Percentiles rank a stretch among this genome's conserved stretches.
These are phyloP conservation scores for Basidiobolus meristosporus DNA, from an alignment of 371 early-diverging fungal genomes.

Conservation along the genomic window DNA sequence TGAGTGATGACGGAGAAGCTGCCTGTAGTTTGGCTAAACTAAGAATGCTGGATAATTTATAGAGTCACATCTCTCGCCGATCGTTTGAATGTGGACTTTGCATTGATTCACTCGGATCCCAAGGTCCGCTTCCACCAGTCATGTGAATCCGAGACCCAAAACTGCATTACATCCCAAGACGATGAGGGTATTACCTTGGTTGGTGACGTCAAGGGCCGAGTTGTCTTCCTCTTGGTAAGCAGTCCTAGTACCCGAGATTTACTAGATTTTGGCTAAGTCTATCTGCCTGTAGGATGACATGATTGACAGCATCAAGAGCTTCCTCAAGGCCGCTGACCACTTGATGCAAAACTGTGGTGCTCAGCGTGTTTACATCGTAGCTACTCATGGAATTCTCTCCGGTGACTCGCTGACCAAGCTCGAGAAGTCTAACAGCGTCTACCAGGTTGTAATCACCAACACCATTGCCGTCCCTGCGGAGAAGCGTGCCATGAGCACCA, in stretches of 20 bases:
- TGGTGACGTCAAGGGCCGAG: constrained; percentile 76
- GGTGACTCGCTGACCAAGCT: constrained; percentile 69
- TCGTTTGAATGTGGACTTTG: constrained; percentile 81
- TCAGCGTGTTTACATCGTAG: constrained; percentile 71
- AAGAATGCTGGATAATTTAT: neutral
- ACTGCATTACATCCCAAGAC: too few relatives aligned
- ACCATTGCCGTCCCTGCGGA: constrained; percentile 74
- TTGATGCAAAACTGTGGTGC: constrained; percentile 71
- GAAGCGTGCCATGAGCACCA: constrained; percentile 45
- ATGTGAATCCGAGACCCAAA: too few relatives aligned
- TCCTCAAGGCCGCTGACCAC: constrained; percentile 82
- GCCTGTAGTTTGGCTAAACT: neutral
- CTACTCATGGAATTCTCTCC: constrained; percentile 86
- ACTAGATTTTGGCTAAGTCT: too few relatives aligned
- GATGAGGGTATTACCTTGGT: constrained; percentile 46
- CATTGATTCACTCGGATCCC: constrained; percentile 82
- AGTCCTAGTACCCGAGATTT: neutral
- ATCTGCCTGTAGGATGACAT: constrained; percentile 91
- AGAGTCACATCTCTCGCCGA: constrained; percentile 92
- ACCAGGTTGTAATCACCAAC: constrained; percentile 84
- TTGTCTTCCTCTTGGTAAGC: constrained; percentile 72
- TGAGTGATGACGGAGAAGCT: constrained; percentile 6
- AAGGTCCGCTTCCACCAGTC: constrained; percentile 9
- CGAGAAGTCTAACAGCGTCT: constrained; percentile 63
- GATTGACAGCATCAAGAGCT: constrained; percentile 69